Base-by-base conservation (phyloP, 352 stramenopile genomes). In the Peronospora farinosa region DNA sequence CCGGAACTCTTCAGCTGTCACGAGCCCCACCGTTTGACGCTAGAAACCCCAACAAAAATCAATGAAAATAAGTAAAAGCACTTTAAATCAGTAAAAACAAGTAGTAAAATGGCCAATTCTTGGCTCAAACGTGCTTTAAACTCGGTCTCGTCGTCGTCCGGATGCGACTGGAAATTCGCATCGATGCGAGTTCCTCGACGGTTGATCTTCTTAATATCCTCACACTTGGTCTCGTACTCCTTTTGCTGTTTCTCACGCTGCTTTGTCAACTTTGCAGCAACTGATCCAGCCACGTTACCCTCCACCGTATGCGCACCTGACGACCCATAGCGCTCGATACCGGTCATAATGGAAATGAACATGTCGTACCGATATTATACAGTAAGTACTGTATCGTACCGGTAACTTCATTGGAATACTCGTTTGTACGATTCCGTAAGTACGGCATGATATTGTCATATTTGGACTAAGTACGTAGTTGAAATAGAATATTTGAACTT, bases 301-400 rank as follows among this genome's bases (percentile, higher is more conserved):
- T 99, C 96, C 28, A 98, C 92, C 13, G 96, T 99, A 66, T 98
- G 86, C 48, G 96, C 89, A 40, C 95, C 95, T 2, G 95, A 74
- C 12, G 77, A 81, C 10, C 79, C 81, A 62, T 92, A 89, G 28
- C 77, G 77, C 72, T 87, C 69, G 46, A 88, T 85, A 46, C 79
- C 79, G 37, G 76, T 67, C 70, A 84, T 84, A 10, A 23, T 57
- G 11, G 1, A 5, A 27, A 7, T 5, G 23, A 4, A 27, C 23
- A 27, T 5, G 23, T 5, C 0, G n/a, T 27, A 27, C 23, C 23
- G 23, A 4, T 27, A 27, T 4, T 27, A 7, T 27, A 4, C 23
- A 27, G 5, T 27, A 27, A 25, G 9, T 39, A 35, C 23, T 15
- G 1, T 5, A 5, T 27, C 3, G 23, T 27, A 27, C 23, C 23